These are phyloP conservation scores for Cyberlindnera nakhonratchasimensis DNA, from an alignment of 805 yeast species.

Conservation along the genomic window DNA sequence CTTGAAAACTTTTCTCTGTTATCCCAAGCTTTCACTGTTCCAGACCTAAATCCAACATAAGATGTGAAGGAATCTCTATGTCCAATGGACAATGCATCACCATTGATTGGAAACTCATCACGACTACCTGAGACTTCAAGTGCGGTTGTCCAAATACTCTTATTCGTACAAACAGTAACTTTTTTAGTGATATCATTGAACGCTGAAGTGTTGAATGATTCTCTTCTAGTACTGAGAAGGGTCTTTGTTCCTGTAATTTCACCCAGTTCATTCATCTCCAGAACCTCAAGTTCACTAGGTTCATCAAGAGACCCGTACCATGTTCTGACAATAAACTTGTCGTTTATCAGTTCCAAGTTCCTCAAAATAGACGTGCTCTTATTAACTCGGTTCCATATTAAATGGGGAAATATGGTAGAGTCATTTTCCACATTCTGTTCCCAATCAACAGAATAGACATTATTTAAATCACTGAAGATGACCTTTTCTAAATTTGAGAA, in stretches of 20 bases:
- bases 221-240: constrained; percentile 2
- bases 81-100: constrained; percentile 22
- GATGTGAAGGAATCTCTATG: constrained; percentile 3
- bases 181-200: neutral
- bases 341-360: neutral
- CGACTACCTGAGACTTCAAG: neutral
- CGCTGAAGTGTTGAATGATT: constrained; percentile 14
- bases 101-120: neutral
- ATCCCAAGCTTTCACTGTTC: constrained; percentile 19
- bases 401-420: neutral
- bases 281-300: constrained; percentile 18
- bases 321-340: constrained; percentile 10
- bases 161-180: constrained; percentile 11
- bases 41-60: constrained; percentile 22
- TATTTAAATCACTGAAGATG: constrained; percentile 13
- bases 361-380: constrained; percentile 16
- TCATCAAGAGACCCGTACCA: constrained; percentile 25
- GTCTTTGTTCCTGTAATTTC: constrained; percentile 2
- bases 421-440: neutral
- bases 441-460: constrained; percentile 5
- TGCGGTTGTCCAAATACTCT: neutral
- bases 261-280: constrained; percentile 4
- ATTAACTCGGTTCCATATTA: constrained; percentile 11
- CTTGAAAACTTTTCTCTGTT: constrained; percentile 6
- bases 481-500: neutral